phyloP scores from a whole-genome alignment of 176 grass and related monocot species.

The Melocanna baccifera region DNA sequence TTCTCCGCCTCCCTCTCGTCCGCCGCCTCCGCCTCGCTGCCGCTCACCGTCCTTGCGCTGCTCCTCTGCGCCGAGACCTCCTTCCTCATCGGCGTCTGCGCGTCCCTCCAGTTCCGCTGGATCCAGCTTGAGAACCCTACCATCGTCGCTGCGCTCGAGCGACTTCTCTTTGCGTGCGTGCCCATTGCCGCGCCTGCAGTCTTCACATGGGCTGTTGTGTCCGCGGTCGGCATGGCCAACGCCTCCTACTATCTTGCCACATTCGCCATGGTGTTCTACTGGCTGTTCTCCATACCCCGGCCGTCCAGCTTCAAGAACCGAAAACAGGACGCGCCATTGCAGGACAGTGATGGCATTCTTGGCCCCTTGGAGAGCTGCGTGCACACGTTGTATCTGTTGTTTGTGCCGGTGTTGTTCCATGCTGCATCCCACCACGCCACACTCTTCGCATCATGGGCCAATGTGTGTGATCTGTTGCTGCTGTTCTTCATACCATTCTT shows the following conservation, averaged over 20 bases:
- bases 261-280: slow-evolving; percentile 87
- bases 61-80: slow-evolving; percentile 86
- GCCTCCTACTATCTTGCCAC: slow-evolving; percentile 79
- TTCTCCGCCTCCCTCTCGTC: slow-evolving; percentile 79
- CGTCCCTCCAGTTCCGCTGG: slow-evolving; percentile 95
- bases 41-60: slow-evolving; percentile 69
- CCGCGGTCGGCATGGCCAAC: slow-evolving; percentile 76
- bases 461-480: slow-evolving; percentile 69
- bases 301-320: slow-evolving; percentile 69
- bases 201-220: slow-evolving; percentile 86
- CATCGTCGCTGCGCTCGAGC: slow-evolving; percentile 68
- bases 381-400: slow-evolving; percentile 72
- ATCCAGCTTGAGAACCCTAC: slow-evolving; percentile 97
- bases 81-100: slow-evolving; percentile 93
- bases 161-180: slow-evolving; percentile 83
- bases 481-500: slow-evolving; percentile 93
- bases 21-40: slow-evolving; percentile 46
- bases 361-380: slow-evolving; percentile 77
- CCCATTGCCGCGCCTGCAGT: slow-evolving; percentile 57
- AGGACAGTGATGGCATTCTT: slow-evolving; percentile 56
- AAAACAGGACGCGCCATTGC: slow-evolving; percentile 49
- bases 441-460: slow-evolving; percentile 67
- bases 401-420: slow-evolving; percentile 77
- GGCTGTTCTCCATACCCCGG: slow-evolving; percentile 84
- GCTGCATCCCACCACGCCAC: slow-evolving; percentile 69